Conservation (phyloP, 2,329 filamentous ascomycete species). For the Arachnomyces sp. region DNA sequence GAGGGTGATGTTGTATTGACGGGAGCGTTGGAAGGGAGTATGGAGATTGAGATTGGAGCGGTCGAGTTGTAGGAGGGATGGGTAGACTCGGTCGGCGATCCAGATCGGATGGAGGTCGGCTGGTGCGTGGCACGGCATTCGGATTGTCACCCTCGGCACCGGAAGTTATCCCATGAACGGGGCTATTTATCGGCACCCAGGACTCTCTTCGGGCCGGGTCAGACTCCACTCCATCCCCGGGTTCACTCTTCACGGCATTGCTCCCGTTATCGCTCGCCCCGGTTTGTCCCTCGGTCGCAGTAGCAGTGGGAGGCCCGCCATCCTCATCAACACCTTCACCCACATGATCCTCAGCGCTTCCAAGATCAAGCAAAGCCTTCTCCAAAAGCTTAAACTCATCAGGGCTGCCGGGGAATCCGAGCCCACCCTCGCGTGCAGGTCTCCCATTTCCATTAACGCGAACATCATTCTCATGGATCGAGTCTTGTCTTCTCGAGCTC, state of each 20-base stretch:
- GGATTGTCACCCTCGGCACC: slow-evolving; percentile 8
- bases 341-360: slow-evolving; percentile 31
- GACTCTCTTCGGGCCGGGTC: slow-evolving; percentile 27
- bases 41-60: slow-evolving; percentile 26
- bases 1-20: slow-evolving; percentile 8
- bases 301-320: slow-evolving; percentile 15
- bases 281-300: slow-evolving; percentile 23
- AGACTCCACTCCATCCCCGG: slow-evolving; percentile 19
- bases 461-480: slow-evolving; percentile 16
- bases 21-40: slow-evolving; percentile 24
- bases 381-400: slow-evolving; percentile 36
- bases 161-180: slow-evolving; percentile 20
- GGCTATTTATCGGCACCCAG: slow-evolving; percentile 34
- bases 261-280: slow-evolving; percentile 33
- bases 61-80: slow-evolving; percentile 16
- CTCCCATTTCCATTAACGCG: slow-evolving; percentile 22
- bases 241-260: slow-evolving; percentile 34
- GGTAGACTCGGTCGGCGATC: slow-evolving; percentile 30
- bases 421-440: slow-evolving; percentile 24
- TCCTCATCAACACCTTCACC: slow-evolving; percentile 29
- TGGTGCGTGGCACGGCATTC: too few relatives aligned
- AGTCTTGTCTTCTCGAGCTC: slow-evolving; percentile 24
- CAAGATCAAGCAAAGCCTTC: slow-evolving; percentile 33
- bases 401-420: slow-evolving; percentile 16
- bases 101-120: slow-evolving; percentile 4